These are phyloP conservation scores for Alternaria arbusti DNA, from an alignment of 2,329 filamentous ascomycete genomes.

Conservation along the genomic window DNA sequence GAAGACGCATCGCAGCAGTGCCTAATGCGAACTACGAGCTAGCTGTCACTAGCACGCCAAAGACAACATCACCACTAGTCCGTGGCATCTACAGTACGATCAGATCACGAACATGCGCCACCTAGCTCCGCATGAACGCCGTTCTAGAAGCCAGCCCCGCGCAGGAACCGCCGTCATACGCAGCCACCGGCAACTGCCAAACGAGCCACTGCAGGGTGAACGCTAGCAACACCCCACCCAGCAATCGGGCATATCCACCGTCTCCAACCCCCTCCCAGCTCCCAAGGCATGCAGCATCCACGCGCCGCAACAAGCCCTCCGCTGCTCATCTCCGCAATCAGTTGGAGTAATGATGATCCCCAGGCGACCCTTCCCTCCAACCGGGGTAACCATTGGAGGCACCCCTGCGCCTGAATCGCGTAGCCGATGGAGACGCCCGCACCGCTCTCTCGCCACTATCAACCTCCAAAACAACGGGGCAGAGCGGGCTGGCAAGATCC, in stretches of 20 bases:
- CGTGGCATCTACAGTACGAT: not conserved
- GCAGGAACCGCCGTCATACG: not conserved
- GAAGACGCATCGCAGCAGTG: not conserved
- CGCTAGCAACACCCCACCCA: not conserved
- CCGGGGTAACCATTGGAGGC: constrained; percentile 1
- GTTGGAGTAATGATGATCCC: not conserved
- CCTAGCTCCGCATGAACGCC: not conserved
- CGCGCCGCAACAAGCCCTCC: not conserved
- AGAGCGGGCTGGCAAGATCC: constrained; percentile 5
- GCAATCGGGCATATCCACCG: not conserved
- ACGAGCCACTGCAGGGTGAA: not conserved
- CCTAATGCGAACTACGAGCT: not conserved
- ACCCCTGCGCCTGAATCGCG: constrained; percentile 5
- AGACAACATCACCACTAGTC: not conserved
- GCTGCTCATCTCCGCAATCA: not conserved
- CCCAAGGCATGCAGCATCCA: not conserved
- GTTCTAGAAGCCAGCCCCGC: not conserved
- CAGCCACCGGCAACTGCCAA: not conserved
- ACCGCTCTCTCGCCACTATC: constrained; percentile 5
- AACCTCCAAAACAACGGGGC: constrained; percentile 32
- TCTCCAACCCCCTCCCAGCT: not conserved
- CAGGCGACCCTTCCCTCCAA: not conserved
- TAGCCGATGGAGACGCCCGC: constrained; percentile 3
- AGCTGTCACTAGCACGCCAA: not conserved
- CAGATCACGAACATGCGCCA: not conserved